A percentile compares a stretch with the other conserved stretches of the same genome.
Evolutionary conservation across 140 eudicot genomes (phyloP).

Genomic region (Flaveria floridana): DNA sequence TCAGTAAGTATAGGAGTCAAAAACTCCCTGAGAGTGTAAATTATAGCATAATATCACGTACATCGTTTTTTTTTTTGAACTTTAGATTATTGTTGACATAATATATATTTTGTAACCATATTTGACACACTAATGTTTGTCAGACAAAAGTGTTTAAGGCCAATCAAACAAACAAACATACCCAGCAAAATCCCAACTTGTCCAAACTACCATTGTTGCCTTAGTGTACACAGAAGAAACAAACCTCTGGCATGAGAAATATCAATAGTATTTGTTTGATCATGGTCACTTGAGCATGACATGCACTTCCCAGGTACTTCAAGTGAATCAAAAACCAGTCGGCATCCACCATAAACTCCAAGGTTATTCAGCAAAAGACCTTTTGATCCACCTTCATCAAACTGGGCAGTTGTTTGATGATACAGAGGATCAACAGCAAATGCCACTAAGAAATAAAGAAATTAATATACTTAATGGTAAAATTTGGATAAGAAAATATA

Average conservation of each 20-base stretch:
- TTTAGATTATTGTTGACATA: not conserved
- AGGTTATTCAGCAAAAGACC: slow-evolving; percentile 86
- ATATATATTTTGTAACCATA: not conserved
- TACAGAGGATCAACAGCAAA: slow-evolving; percentile 96
- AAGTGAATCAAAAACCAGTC: slow-evolving; percentile 85
- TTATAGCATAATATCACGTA: not conserved
- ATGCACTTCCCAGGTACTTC: slow-evolving; percentile 83
- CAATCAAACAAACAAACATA: not conserved
- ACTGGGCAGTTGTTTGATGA: slow-evolving; percentile 97
- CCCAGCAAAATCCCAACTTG: not conserved
- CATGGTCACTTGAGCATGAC: slow-evolving; percentile 37
- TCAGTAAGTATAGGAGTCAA: not conserved
- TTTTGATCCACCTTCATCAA: slow-evolving; percentile 99
- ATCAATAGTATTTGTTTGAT: slow-evolving; percentile 53
- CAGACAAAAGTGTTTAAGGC: not conserved
- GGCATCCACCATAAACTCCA: slow-evolving; percentile 88
- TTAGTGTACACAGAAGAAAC: slow-evolving; percentile 12
- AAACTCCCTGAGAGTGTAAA: not conserved
- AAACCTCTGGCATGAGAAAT: slow-evolving; percentile 70
- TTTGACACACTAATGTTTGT: not conserved
- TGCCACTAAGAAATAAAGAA: slow-evolving; percentile 54
- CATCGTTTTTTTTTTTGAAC: not conserved
- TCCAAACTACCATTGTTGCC: not conserved
- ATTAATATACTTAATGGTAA: not conserved
- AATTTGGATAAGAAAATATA: not conserved